Evolutionary conservation across 73 alveolate species (phyloP), one percentile per base, ranked within the genome.

Genomic region (Tetrahymena elliotti): DNA sequence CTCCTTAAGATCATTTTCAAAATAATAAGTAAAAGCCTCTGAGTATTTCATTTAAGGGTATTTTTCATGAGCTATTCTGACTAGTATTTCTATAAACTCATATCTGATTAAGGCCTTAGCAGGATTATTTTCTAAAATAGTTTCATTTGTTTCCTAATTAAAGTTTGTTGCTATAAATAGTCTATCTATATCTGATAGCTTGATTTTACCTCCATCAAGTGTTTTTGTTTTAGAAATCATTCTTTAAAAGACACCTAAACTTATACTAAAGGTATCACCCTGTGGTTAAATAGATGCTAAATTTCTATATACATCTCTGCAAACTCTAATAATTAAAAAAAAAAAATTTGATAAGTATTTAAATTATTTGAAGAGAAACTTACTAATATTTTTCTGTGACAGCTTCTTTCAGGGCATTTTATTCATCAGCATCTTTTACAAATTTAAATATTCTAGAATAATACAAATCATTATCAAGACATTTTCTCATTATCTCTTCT

Each of bases 401-500:
- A 7, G 83, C 33, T 82, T 96, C 98, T 83, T 93, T 96, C 18
- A 92, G 54, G 13, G 36, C 83, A 95, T 95, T 92, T 38, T 35
- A 47, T 31, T 84, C 95, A 35, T 84, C 84, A 1, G 83, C 95
- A 35, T 94, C 95, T 52, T 95, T 94, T 11, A 96, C 93, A 20
- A 96, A 53, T 36, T 83, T 93, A 53, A 35, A 52, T n/a, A 96
- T 93, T 95, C 95, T 98, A 1, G 98, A 94, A 40, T 94, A 83
- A 1, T 94, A 93, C 97, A 98, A 98, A 84, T 98, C 99, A 38
- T 93, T 83, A 38, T 98, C 99, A 54, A 98, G 97, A 96, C 99
- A 98, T 88, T 96, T 96, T 31, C 97, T 93, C 18, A 98, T 93
- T 33, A 97, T 35, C 22, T 94, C 98, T 16, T 95, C 96, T 22